These are phyloP conservation scores for Fraxinus cuspidata DNA, from an alignment of 257 asterid genomes.

Conservation along the genomic window DNA sequence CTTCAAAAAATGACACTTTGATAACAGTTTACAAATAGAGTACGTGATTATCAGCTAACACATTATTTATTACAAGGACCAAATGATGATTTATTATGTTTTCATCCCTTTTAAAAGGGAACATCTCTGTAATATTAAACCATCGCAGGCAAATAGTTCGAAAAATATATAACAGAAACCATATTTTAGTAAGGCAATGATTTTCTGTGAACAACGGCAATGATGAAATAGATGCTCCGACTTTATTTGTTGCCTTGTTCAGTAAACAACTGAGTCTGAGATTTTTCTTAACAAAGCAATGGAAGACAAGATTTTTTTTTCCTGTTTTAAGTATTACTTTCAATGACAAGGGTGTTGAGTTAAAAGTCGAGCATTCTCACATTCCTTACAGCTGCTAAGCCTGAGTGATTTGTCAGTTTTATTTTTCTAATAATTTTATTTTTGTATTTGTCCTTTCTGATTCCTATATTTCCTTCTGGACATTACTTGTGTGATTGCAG, in stretches of 20 bases:
- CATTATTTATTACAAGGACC: conserved; percentile 1
- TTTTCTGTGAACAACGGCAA: background rate
- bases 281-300: background rate
- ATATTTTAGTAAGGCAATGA: background rate
- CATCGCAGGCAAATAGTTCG: background rate
- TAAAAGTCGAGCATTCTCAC: background rate
- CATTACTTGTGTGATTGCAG: conserved; percentile 36
- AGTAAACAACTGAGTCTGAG: background rate
- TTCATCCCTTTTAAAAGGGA: background rate
- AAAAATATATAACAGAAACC: background rate
- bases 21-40: background rate
- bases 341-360: background rate
- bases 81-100: background rate
- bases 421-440: background rate
- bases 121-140: background rate
- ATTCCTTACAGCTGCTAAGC: background rate
- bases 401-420: background rate
- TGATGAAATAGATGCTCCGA: background rate
- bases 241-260: background rate
- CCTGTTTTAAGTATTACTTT: background rate
- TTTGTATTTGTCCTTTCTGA: conserved; percentile 12
- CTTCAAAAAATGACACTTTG: background rate
- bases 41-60: background rate
- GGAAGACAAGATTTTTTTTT: background rate
- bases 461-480: background rate